Evolutionary conservation across 2,329 filamentous ascomycete species (phyloP).

Genomic region (Aplosporella prunicola): DNA sequence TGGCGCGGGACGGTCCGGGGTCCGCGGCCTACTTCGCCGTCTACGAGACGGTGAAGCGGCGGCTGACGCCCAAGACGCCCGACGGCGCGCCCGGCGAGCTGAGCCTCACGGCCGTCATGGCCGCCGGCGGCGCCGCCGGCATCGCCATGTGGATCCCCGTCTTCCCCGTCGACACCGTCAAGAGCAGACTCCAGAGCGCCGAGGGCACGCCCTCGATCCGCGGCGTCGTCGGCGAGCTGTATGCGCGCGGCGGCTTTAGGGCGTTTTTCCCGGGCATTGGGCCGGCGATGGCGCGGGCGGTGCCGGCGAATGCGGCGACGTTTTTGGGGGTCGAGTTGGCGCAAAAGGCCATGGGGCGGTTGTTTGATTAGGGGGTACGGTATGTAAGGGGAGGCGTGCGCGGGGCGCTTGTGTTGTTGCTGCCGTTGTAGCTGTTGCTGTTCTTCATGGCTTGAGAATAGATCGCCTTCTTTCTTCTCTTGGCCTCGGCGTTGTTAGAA

Average conservation of each 20-base stretch:
- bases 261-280: constrained; percentile 97
- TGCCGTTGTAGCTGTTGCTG: too few species aligned
- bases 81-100: constrained; percentile 67
- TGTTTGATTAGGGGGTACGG: too few species aligned
- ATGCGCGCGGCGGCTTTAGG: constrained; percentile 69
- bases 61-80: constrained; percentile 72
- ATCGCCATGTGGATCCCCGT: constrained; percentile 99
- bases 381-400: too few species aligned
- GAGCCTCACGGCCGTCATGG: constrained; percentile 71
- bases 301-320: constrained; percentile 92
- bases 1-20: constrained; percentile 88
- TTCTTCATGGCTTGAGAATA: too few species aligned
- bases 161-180: constrained; percentile 95
- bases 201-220: constrained; percentile 74
- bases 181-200: constrained; percentile 84
- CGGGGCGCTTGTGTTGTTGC: too few species aligned
- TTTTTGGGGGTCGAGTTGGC: constrained; percentile 81
- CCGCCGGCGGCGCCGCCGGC: constrained; percentile 81
- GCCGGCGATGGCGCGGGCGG: constrained; percentile 81
- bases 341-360: constrained; percentile 71
- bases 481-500: too few species aligned
- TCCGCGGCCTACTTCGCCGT: constrained; percentile 93
- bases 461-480: too few species aligned
- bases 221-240: constrained; percentile 73
- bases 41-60: constrained; percentile 91